phyloP scores from a whole-genome alignment of 179 eudicot genomes.

The Beta macrorhiza region DNA sequence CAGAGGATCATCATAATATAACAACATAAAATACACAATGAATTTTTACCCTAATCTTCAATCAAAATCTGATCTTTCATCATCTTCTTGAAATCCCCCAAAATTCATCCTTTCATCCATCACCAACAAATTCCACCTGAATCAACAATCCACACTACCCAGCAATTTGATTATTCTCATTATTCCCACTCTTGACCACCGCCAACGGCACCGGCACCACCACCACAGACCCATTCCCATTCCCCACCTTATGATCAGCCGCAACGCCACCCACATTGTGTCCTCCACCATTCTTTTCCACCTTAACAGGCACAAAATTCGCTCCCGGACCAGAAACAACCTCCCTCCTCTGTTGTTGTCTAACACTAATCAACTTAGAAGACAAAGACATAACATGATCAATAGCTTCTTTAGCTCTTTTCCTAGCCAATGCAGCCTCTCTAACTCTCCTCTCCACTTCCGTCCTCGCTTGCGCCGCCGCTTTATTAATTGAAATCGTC shows the following conservation, averaged over 20 bases:
- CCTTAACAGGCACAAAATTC: not conserved
- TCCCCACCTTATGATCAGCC: not conserved
- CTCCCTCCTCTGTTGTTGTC: constrained; percentile 7
- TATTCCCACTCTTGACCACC: not conserved
- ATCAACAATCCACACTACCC: not conserved
- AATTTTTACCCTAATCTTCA: not conserved
- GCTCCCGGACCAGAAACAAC: not conserved
- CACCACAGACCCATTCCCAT: not conserved
- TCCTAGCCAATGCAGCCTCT: constrained; percentile 66
- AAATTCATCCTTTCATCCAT: not conserved
- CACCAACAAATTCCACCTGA: not conserved
- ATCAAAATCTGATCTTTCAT: not conserved
- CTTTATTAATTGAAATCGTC: constrained; percentile 49
- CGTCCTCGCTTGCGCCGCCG: constrained; percentile 38
- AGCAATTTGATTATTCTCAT: not conserved
- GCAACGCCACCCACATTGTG: constrained; percentile 1
- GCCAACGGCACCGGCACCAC: not conserved
- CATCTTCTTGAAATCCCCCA: not conserved
- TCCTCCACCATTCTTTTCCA: constrained; percentile 23
- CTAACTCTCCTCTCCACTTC: constrained; percentile 69
- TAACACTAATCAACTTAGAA: constrained; percentile 9
- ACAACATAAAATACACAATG: constrained; percentile 1
- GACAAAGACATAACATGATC: constrained; percentile 46
- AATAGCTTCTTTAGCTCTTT: constrained; percentile 70
- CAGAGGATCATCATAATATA: constrained; percentile 9